Evolutionary conservation across 192 early-diverging fungal species (phyloP).

Genomic region (Pecoramyces ruminantium): DNA sequence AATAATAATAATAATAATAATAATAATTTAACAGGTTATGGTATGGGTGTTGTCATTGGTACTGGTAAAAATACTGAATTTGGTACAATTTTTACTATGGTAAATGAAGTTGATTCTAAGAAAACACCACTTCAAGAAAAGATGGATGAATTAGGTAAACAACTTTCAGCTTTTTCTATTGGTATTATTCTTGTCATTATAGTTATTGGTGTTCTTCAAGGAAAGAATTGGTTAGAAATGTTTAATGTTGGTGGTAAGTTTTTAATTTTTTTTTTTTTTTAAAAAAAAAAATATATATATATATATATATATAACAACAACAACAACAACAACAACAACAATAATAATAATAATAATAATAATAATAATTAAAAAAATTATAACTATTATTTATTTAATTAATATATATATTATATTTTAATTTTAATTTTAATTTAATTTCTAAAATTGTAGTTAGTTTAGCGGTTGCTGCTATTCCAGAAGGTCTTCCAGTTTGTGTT

Average conservation of each 20-base stretch:
- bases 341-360: no score
- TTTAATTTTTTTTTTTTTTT: no score
- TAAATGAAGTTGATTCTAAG: constrained; percentile 78
- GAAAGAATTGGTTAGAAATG: constrained; percentile 82
- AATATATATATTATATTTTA: no score
- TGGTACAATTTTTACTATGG: constrained; percentile 82
- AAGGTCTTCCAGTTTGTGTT: constrained; percentile 92
- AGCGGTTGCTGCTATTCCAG: constrained; percentile 95
- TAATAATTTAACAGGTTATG: constrained; percentile 32
- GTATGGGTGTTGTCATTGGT: constrained; percentile 74
- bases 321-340: no score
- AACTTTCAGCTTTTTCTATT: constrained; percentile 72
- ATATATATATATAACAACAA: no score
- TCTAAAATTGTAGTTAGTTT: constrained; percentile 42
- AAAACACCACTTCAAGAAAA: constrained; percentile 85
- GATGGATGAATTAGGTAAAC: constrained; percentile 88
- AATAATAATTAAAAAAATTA: no score
- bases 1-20: background rate
- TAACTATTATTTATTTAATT: no score
- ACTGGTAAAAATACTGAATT: constrained; percentile 83
- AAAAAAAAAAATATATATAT: no score
- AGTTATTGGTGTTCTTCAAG: constrained; percentile 72
- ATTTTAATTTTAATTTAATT: background rate
- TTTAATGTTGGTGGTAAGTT: constrained; percentile 70
- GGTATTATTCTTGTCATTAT: constrained; percentile 68